Evolutionary conservation across 23 red algal genomes (phyloP), one percentile per base, ranked within the genome.

Genomic region (Gracilaria gracilis): DNA sequence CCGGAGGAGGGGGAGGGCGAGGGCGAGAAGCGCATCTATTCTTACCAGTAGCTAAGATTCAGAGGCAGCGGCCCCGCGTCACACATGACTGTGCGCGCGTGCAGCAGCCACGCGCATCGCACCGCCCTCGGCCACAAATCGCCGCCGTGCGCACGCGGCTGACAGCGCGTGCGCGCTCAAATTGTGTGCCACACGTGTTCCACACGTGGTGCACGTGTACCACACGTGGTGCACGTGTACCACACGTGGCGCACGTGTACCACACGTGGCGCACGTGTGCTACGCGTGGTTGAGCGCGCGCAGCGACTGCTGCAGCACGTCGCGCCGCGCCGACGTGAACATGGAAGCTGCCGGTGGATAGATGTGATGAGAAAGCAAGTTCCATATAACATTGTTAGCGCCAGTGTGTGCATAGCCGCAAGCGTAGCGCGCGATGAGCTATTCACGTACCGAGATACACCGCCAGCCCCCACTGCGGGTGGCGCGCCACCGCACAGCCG

Each of bases 401-500:
- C n/a, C n/a, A n/a, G n/a, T n/a, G n/a, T n/a, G n/a, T n/a, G n/a
- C n/a, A n/a, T n/a, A n/a, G n/a, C n/a, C n/a, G n/a, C 28, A 46
- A 46, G 2, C 54, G 54, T 4, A 20, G 23, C 23, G 54, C 19
- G 54, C 16, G 54, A 58, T 20, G 54, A 7, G 23, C 2, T 4
- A 4, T 6, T 0, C 23, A 65, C 61, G 21, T 65, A 65, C 61
- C 61, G 61, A 69, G 92, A 55, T 95, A 95, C 38, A 88, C 67
- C 0, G 84, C 67, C 40, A 70, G 38, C 20, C 79, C 79, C 93
- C 93, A 95, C 69, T 69, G 47, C 54, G 93, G 93, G 80, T 95
- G 93, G 57, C 29, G 42, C 59, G 84, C 31, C 20, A 95, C 57
- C 0, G 51, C 31, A 44, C 93, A 95, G 0, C 85, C 79, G 38